Percentiles rank a stretch among this genome's conserved stretches.
Conservation (phyloP, 257 asterid species). For the Anisodus acutangulus region DNA sequence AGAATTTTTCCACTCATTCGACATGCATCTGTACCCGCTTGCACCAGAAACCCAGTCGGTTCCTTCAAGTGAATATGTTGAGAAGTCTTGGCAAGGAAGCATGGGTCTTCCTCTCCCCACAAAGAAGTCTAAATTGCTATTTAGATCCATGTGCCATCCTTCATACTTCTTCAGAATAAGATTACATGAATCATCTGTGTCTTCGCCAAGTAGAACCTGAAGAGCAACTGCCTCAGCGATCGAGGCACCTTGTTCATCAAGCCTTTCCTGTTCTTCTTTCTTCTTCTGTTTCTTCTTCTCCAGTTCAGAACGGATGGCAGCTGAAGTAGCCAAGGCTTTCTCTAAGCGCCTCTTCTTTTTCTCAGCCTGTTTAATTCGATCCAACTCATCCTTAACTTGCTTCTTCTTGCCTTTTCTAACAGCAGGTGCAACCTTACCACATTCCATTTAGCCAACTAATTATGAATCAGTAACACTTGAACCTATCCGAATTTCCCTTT, state of each 20-base stretch:
- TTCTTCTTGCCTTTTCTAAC: conserved; percentile 88
- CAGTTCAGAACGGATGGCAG: conserved; percentile 89
- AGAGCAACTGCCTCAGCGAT: conserved; percentile 96
- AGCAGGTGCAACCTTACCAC: conserved; percentile 60
- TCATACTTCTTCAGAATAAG: conserved; percentile 66
- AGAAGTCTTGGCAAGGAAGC: conserved; percentile 53
- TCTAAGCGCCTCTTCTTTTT: conserved; percentile 92
- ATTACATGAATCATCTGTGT: conserved; percentile 73
- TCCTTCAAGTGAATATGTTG: conserved; percentile 48
- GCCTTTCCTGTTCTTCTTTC: conserved; percentile 94
- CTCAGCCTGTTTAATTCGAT: conserved; percentile 96
- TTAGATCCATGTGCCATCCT: conserved; percentile 63
- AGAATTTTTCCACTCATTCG: conserved; percentile 47
- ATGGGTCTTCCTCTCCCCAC: conserved; percentile 37
- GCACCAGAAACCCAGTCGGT: conserved; percentile 35
- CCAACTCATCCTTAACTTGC: conserved; percentile 90
- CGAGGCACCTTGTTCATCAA: conserved; percentile 97
- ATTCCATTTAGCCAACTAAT: conserved; percentile 61
- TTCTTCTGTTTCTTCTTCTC: conserved; percentile 92
- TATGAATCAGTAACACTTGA: conserved; percentile 25
- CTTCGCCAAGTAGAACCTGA: conserved; percentile 93
- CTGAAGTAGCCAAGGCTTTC: conserved; percentile 98
- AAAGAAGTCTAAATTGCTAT: conserved; percentile 48
- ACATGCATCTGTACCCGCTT: conserved; percentile 30
- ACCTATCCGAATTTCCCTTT: conserved; percentile 33